Evolutionary conservation across 805 yeast species (phyloP).

Genomic region (Hanseniaspora pseudoguilliermondii): DNA sequence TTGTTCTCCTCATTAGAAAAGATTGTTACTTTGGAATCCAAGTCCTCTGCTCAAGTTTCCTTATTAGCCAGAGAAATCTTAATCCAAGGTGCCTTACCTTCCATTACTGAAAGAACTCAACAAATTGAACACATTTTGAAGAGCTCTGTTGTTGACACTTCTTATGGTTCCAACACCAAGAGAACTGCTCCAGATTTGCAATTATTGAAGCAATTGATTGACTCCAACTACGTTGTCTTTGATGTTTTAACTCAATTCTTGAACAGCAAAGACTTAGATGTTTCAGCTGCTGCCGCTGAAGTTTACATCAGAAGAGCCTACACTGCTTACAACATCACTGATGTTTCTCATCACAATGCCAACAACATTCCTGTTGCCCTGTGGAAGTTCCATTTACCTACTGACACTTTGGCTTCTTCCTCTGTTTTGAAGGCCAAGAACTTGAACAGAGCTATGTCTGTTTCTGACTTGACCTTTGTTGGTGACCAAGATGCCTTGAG

Average conservation of each 20-base stretch:
- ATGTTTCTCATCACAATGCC: constrained; percentile 49
- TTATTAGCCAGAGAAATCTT: constrained; percentile 90
- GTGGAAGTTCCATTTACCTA: constrained; percentile 81
- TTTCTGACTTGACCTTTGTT: constrained; percentile 79
- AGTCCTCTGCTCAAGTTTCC: constrained; percentile 86
- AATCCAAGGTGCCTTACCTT: constrained; percentile 93
- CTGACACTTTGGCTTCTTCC: constrained; percentile 63
- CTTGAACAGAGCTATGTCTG: constrained; percentile 81
- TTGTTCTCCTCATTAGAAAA: constrained; percentile 62
- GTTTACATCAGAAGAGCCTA: constrained; percentile 93
- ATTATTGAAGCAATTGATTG: constrained; percentile 79
- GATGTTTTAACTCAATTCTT: constrained; percentile 91
- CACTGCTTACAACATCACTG: constrained; percentile 84
- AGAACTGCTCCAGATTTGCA: constrained; percentile 74
- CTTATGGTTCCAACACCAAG: constrained; percentile 71
- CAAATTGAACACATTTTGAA: constrained; percentile 92
- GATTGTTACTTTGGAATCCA: constrained; percentile 77
- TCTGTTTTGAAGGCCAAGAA: constrained; percentile 37
- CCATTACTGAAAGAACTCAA: constrained; percentile 89
- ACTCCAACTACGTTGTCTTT: constrained; percentile 89
- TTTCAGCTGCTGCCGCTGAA: constrained; percentile 91
- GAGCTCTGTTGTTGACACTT: constrained; percentile 77
- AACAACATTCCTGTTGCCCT: constrained; percentile 55
- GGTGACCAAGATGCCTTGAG: constrained; percentile 69
- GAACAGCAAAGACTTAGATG: constrained; percentile 69